Evolutionary conservation across 305 asterid genomes (phyloP).

Genomic region (Caryopteris hybrid): DNA sequence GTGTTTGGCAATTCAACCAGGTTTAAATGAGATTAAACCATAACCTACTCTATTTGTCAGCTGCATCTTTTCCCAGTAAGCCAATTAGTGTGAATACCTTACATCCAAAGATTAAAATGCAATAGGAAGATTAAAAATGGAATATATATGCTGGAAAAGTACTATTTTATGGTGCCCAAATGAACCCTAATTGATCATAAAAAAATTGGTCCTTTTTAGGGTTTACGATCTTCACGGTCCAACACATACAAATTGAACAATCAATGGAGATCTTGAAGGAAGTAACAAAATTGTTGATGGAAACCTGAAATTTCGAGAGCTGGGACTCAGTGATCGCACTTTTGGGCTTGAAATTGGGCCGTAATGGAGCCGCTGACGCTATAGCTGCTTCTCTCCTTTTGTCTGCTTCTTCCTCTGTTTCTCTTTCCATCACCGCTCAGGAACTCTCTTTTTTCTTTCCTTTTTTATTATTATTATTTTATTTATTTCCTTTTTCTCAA

Average conservation of each 20-base stretch:
- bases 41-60: background rate
- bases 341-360: constrained; percentile 52
- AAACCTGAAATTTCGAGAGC: constrained; percentile 75
- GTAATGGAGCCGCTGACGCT: constrained; percentile 49
- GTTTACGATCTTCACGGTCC: background rate
- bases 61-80: background rate
- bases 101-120: background rate
- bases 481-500: no score
- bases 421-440: constrained; percentile 15
- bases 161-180: background rate
- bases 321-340: constrained; percentile 41
- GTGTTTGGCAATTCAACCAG: background rate
- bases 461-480: no score
- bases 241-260: background rate
- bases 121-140: background rate
- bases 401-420: constrained; percentile 35
- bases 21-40: background rate
- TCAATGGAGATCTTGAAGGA: background rate
- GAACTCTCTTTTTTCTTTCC: background rate
- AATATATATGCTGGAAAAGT: background rate
- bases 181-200: background rate
- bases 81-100: background rate
- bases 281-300: background rate
- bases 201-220: constrained; percentile 6
- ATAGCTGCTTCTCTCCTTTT: constrained; percentile 61